Conservation (phyloP, 306 rosid genomes). For the Vigna nakashimae region DNA sequence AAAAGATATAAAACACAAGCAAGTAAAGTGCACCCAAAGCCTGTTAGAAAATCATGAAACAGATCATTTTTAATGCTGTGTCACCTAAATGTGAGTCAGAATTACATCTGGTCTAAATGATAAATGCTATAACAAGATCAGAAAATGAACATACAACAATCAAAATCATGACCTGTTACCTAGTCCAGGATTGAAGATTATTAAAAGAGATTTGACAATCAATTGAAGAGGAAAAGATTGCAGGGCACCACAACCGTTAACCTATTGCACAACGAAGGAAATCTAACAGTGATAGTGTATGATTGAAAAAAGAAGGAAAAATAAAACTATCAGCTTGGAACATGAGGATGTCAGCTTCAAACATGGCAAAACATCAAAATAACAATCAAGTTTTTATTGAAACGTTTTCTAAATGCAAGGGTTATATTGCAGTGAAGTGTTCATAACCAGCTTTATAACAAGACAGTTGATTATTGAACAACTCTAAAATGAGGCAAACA, state of each 20-base stretch:
- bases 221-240: background rate
- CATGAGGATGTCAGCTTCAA: too few relatives aligned
- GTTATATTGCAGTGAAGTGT: too few relatives aligned
- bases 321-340: too few relatives aligned
- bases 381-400: too few relatives aligned
- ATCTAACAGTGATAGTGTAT: background rate
- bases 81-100: background rate
- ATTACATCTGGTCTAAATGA: background rate
- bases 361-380: too few relatives aligned
- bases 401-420: too few relatives aligned
- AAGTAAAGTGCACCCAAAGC: slow-evolving; percentile 92
- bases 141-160: background rate
- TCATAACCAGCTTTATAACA: too few relatives aligned
- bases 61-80: slow-evolving; percentile 22
- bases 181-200: background rate
- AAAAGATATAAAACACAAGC: slow-evolving; percentile 81
- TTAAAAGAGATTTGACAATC: background rate
- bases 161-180: background rate
- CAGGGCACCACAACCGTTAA: background rate
- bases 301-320: too few relatives aligned
- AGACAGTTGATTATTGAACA: too few relatives aligned
- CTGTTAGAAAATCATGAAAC: slow-evolving; percentile 57
- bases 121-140: slow-evolving; percentile 8
- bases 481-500: too few relatives aligned
- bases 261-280: background rate